Evolutionary conservation across 768 basidiomycete genomes (phyloP).

Genomic region (Symmetrospora coprosmae): DNA sequence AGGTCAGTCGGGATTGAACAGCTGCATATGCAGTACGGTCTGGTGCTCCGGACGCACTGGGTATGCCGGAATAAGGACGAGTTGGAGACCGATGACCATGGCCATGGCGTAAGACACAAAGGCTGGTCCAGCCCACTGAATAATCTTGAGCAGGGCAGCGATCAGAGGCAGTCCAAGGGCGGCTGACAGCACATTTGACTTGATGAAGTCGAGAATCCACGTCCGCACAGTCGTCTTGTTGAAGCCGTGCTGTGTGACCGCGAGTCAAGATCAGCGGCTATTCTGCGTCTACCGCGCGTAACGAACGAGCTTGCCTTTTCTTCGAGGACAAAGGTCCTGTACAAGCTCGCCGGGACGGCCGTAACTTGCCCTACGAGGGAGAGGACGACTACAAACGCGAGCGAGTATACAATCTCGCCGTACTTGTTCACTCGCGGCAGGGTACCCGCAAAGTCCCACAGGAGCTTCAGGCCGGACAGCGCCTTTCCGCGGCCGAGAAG

Average conservation of each 20-base stretch:
- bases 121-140: slow-evolving; percentile 63
- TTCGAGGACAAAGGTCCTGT: slow-evolving; percentile 85
- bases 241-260: slow-evolving; percentile 38
- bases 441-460: slow-evolving; percentile 15
- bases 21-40: neutral
- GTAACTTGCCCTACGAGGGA: slow-evolving; percentile 6
- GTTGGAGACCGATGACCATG: slow-evolving; percentile 56
- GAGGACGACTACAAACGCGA: neutral
- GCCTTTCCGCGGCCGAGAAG: neutral
- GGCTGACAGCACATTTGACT: slow-evolving; percentile 36
- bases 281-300: too few relatives aligned
- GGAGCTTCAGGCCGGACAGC: neutral
- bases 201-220: slow-evolving; percentile 66
- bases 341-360: slow-evolving; percentile 58
- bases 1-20: slow-evolving; percentile 46
- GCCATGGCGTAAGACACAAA: slow-evolving; percentile 47
- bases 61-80: slow-evolving; percentile 44
- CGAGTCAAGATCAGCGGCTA: too few relatives aligned
- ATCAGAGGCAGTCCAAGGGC: slow-evolving; percentile 72
- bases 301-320: slow-evolving; percentile 79
- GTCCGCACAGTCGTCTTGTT: slow-evolving; percentile 75
- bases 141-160: slow-evolving; percentile 71
- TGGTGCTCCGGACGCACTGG: neutral
- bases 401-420: slow-evolving; percentile 11
- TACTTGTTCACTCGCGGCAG: neutral